phyloP scores from a whole-genome alignment of 108 stramenopile species.

The Parietichytrium sp. region DNA sequence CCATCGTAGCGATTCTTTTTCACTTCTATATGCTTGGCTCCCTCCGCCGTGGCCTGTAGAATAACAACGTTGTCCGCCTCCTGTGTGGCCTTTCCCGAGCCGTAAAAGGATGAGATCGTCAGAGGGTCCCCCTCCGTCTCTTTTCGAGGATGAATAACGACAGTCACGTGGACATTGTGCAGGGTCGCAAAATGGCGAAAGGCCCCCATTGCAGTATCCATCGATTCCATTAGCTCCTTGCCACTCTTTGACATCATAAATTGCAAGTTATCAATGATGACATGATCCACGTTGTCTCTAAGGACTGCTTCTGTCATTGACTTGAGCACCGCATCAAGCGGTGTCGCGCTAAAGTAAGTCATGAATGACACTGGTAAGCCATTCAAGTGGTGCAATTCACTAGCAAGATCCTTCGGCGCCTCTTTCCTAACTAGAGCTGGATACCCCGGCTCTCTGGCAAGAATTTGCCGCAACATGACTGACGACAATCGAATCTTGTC shows the following conservation, averaged over 20 bases:
- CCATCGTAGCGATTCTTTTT: slow-evolving; percentile 97
- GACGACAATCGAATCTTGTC: slow-evolving; percentile 82
- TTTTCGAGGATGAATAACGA: slow-evolving; percentile 96
- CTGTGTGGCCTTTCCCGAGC: slow-evolving; percentile 96
- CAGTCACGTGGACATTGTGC: slow-evolving; percentile 85
- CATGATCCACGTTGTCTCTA: slow-evolving; percentile 82
- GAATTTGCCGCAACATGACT: slow-evolving; percentile 83
- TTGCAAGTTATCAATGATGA: slow-evolving; percentile 96
- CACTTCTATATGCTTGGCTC: slow-evolving; percentile 81
- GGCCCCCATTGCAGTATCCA: slow-evolving; percentile 88
- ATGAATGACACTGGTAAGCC: slow-evolving; percentile 84
- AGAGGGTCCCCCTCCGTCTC: slow-evolving; percentile 77
- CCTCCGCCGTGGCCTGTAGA: slow-evolving; percentile 76
- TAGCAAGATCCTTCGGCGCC: slow-evolving; percentile 50
- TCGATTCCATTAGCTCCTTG: slow-evolving; percentile 70
- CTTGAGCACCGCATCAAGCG: slow-evolving; percentile 86
- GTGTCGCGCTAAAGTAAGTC: slow-evolving; percentile 89
- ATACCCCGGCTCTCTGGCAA: slow-evolving; percentile 68
- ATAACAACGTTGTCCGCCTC: slow-evolving; percentile 98
- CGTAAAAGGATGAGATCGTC: slow-evolving; percentile 80
- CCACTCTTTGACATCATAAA: slow-evolving; percentile 89
- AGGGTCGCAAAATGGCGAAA: slow-evolving; percentile 95
- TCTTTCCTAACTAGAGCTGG: slow-evolving; percentile 50
- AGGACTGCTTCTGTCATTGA: slow-evolving; percentile 95
- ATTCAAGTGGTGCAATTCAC: slow-evolving; percentile 78